Evolutionary conservation across 768 basidiomycete genomes (phyloP).

Genomic region (Russula ochroleuca): DNA sequence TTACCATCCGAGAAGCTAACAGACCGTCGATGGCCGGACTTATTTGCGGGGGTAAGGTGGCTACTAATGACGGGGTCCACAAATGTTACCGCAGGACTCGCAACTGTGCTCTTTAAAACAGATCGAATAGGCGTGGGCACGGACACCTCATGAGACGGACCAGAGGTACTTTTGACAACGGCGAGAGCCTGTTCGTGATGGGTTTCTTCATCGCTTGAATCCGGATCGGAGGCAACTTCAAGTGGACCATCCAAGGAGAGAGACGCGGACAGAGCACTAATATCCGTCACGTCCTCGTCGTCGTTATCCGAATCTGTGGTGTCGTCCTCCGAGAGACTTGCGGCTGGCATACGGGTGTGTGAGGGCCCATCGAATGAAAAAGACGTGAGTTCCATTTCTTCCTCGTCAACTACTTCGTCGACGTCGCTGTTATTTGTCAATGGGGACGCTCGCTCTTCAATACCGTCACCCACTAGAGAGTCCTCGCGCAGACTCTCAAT

Average conservation of each 20-base stretch:
- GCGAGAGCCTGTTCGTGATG: conserved; percentile 21
- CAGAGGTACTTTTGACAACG: conserved; percentile 14
- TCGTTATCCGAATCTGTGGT: conserved; percentile 42
- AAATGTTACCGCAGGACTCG: conserved; percentile 55
- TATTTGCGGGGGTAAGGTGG: conserved; percentile 53
- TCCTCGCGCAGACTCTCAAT: conserved; percentile 77
- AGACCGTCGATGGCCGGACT: conserved; percentile 59
- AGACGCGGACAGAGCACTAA: conserved; percentile 28
- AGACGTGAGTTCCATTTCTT: conserved; percentile 63
- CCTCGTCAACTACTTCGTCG: conserved; percentile 55
- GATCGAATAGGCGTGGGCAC: conserved; percentile 39
- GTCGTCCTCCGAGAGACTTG: conserved; percentile 32
- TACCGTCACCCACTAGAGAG: conserved; percentile 25
- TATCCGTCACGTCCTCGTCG: conserved; percentile 28
- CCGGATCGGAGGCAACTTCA: conserved; percentile 16
- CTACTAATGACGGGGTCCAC: conserved; percentile 48
- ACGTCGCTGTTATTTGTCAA: conserved; percentile 36
- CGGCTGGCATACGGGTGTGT: conserved; percentile 38
- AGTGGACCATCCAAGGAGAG: conserved; percentile 24
- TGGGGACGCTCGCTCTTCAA: conserved; percentile 14
- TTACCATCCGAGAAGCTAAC: conserved; percentile 98
- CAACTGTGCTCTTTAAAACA: conserved; percentile 42
- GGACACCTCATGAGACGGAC: conserved; percentile 22
- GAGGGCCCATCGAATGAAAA: conserved; percentile 67
- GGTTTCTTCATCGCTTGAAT: conserved; percentile 23